Conservation (phyloP, 805 yeast species). For the Candida sphagnicola region DNA sequence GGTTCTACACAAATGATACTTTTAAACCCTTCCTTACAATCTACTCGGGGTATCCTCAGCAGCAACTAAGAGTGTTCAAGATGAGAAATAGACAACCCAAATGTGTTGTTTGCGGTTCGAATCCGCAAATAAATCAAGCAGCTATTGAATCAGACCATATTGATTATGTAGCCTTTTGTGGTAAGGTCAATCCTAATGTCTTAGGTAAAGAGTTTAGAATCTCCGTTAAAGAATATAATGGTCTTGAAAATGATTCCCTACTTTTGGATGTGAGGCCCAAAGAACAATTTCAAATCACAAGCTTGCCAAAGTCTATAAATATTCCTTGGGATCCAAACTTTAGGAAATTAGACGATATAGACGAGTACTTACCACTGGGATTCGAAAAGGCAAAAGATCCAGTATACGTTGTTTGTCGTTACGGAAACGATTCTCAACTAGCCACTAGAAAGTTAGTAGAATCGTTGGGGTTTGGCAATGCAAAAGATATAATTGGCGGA, state of each 20-base stretch:
- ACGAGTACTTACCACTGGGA: slow-evolving; percentile 15
- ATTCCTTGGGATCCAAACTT: slow-evolving; percentile 56
- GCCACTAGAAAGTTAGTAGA: slow-evolving; percentile 60
- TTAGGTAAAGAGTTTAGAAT: slow-evolving; percentile 46
- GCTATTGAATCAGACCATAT: slow-evolving; percentile 44
- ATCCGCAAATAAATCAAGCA: slow-evolving; percentile 46
- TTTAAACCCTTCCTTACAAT: slow-evolving; percentile 68
- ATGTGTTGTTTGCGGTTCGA: slow-evolving; percentile 64
- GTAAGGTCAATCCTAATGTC: slow-evolving; percentile 46
- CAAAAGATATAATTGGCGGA: slow-evolving; percentile 77
- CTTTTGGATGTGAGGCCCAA: slow-evolving; percentile 75
- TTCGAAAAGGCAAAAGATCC: slow-evolving; percentile 18
- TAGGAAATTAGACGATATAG: slow-evolving; percentile 20
- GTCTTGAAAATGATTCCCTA: slow-evolving; percentile 23
- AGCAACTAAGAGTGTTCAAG: slow-evolving; percentile 66
- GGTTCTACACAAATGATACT: slow-evolving; percentile 42
- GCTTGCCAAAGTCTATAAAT: slow-evolving; percentile 56
- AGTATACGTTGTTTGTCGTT: slow-evolving; percentile 71
- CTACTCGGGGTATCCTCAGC: slow-evolving; percentile 65
- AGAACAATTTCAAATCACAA: slow-evolving; percentile 69
- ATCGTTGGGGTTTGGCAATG: slow-evolving; percentile 44
- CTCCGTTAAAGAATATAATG: slow-evolving; percentile 32
- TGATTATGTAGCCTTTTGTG: slow-evolving; percentile 77
- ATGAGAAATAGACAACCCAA: slow-evolving; percentile 64
- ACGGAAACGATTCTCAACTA: slow-evolving; percentile 86